Percentiles rank a stretch among this genome's conserved stretches.
Evolutionary conservation across 2,329 filamentous ascomycete genomes (phyloP).

Genomic region (Aspergillus quadricinctus): DNA sequence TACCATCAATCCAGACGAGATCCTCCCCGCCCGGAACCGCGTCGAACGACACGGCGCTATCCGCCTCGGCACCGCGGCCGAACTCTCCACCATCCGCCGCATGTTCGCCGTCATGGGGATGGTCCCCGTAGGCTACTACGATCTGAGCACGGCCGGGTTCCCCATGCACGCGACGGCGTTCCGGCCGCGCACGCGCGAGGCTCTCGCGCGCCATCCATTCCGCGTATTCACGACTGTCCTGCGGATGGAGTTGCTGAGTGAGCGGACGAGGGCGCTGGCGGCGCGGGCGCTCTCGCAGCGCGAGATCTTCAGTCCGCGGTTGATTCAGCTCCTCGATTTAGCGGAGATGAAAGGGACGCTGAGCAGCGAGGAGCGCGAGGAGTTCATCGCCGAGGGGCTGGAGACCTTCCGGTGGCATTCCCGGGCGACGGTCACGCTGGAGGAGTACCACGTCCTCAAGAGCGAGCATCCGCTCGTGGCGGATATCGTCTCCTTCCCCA

Average conservation of each 20-base stretch:
- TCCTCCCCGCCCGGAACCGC: constrained; percentile 21
- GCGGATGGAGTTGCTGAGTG: constrained; percentile 40
- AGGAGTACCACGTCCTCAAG: constrained; percentile 42
- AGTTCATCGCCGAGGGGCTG: constrained; percentile 43
- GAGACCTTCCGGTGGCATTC: constrained; percentile 49
- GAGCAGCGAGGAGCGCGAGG: constrained; percentile 24
- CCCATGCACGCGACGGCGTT: constrained; percentile 53
- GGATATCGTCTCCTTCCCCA: constrained; percentile 43
- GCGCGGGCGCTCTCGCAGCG: constrained; percentile 32
- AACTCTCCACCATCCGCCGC: constrained; percentile 41
- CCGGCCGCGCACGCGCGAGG: constrained; percentile 34
- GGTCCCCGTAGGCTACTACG: constrained; percentile 51
- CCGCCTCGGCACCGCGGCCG: constrained; percentile 43
- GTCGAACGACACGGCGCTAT: constrained; percentile 48
- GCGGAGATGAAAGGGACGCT: constrained; percentile 32
- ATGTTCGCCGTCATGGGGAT: constrained; percentile 48
- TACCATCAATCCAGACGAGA: constrained; percentile 17
- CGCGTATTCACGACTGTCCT: constrained; percentile 42
- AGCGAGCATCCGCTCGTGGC: constrained; percentile 47
- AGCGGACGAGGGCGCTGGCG: constrained; percentile 29
- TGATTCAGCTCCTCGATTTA: constrained; percentile 34
- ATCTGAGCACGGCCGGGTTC: constrained; percentile 44
- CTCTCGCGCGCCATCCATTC: constrained; percentile 44
- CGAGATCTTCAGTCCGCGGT: constrained; percentile 40
- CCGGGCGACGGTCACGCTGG: constrained; percentile 35